Evolutionary conservation across 2,329 filamentous ascomycete genomes (phyloP), one percentile per base, ranked within the genome.

Genomic region (Alternaria ventricosa): DNA sequence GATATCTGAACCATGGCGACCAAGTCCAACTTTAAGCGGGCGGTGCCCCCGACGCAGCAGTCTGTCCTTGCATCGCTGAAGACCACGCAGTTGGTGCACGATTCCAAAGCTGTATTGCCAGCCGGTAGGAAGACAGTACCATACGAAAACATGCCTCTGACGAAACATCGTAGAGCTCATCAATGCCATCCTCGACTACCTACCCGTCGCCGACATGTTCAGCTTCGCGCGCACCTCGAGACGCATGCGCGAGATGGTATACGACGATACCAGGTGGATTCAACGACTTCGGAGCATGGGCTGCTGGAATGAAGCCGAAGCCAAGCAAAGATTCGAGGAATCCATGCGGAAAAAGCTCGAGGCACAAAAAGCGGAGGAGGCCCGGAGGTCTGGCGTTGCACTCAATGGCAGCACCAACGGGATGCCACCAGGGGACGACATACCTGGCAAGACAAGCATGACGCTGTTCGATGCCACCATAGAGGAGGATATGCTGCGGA

Each of bases 221-320:
- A 89, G 89, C 70, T 95, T 93, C 77, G 95, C 96, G 47, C 90
- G 91, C 67, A 90, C 92, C 23, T 97, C 93, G 62, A 91, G 88
- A 76, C 92, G 93, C 64, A 88, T 98, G 86, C 91, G 92, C 77
- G 96, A 99, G 82, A 99, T 99, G 94, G 94, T 97, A 4, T 99
- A 98, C 81, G 96, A 99, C 79, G 96, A 99, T 80, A 93, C 94
- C 54, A 88, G 95, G 83, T 99, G 96, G 96, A 92, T 98, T 43
- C 89, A 92, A 67, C 88, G 92, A 67, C 82, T 99, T 58, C 92
- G 92, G 77, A 89, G 87, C 62, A 97, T 99, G 89, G 92, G 91
- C 2, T 91, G 92, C 70, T 99, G 96, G 96, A 91, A 97, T 75
- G 96, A 99, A 77, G 80, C 84, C 4, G 95, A 97, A 77, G 96